Evolutionary conservation across 2,329 filamentous ascomycete species (phyloP), one percentile per base, ranked within the genome.

Genomic region (Colletotrichum tropicale): DNA sequence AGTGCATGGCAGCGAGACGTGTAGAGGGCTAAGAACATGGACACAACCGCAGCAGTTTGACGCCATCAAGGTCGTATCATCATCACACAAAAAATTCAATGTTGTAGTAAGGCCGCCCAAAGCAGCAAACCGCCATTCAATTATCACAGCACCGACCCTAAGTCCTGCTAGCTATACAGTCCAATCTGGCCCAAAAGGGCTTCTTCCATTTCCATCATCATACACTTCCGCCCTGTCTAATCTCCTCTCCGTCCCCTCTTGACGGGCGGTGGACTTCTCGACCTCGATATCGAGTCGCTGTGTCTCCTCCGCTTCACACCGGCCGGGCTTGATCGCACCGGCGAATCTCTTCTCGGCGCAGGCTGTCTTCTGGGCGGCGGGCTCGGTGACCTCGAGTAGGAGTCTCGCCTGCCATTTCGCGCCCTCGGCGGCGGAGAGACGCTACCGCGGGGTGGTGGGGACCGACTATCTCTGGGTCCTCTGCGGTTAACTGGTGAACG

Each of bases 181-280:
- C 36, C 71, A 74, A 60, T 74, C 71, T 74, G 58, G 8, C 43
- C 67, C 13, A 58, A 10, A 16, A 7, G 34, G 61, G 61, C 61
- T 64, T 43, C 34, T 26, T 43, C 48, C 34, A 32, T 21, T 34
- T n/a, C 26, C 38, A 24, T 24, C 58, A 61, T 68, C 58, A 73
- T 73, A 60, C 18, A 30, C 26, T 12, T 5, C 56, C 73, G 4
- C 73, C 21, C 32, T 24, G 7, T 43, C 61, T 56, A 36, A 32
- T 70, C 56, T 76, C 76, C 77, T 77, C 82, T 82, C 65, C 79
- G 77, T 15, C 79, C 79, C 56, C 75, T 76, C 76, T 80, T 80
- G 43, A 71, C 32, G 24, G 79, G 79, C 43, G 79, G 79, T 28
- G 79, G 78, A 58, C 76, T 77, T 18, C 70, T 69, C 26, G 79